Evolutionary conservation across 305 asterid species (phyloP), one percentile per base, ranked within the genome.

Genomic region (Ajuga reptans): DNA sequence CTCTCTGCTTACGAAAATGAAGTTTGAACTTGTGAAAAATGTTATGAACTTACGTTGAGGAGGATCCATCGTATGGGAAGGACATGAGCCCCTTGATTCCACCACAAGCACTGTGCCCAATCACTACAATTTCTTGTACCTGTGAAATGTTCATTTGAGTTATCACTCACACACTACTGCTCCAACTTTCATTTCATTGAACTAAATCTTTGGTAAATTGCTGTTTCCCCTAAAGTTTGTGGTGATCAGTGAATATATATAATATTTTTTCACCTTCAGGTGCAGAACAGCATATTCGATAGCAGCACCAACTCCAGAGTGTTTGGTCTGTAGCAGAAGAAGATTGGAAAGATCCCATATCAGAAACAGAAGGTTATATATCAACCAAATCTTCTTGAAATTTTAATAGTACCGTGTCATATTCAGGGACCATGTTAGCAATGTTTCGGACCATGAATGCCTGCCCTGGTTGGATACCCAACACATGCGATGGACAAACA

Each of bases 1-100:
- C 27, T 42, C 64, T 41, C 39, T 52, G 57, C 27, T 14, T 7
- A 36, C n/a, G 24, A 36, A 34, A 24, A 27, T 41, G 21, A 31
- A 16, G 41, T 16, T 42, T 21, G 64, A 34, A 36, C 36, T 5
- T 56, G 10, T 6, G 29, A 62, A 56, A 42, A 51, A 71, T 41
- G 16, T 9, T 50, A 29, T 52, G 39, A 57, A 29, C 81, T 76
- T 82, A 89, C 98, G 96, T 92, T 51, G 83, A 68, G 53, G 83
- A 74, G 60, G 89, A 52, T 66, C 92, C 96, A 37, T 92, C 87
- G 6, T 27, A 85, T 6, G 90, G 79, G 72, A 92, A 83, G 64
- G 96, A 84, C 95, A 92, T 84, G 83, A 92, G 95, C 52, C 96
- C 98, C 81, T 92, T 92, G 78, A 92, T 92, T 41, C 96, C 98